Evolutionary conservation across 2,329 filamentous ascomycete species (phyloP).

Genomic region (Pochonia chlamydosporia): DNA sequence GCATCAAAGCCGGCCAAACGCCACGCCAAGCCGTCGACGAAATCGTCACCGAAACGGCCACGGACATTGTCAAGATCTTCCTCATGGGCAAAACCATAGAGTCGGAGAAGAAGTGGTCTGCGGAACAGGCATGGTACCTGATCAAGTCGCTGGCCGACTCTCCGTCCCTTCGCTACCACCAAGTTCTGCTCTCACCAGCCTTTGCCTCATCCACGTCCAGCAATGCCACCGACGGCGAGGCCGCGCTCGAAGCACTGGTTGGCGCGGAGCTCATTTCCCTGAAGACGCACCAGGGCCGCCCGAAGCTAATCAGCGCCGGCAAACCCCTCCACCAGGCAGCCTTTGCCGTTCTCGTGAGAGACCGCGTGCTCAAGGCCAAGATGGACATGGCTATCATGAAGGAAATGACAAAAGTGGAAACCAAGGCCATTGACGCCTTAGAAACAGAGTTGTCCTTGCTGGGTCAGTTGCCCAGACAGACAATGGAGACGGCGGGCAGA

Average conservation of each 20-base stretch:
- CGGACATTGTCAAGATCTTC: slow-evolving; percentile 91
- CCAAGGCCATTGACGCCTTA: slow-evolving; percentile 66
- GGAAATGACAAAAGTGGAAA: slow-evolving; percentile 67
- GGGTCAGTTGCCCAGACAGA: slow-evolving; percentile 64
- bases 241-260: slow-evolving; percentile 72
- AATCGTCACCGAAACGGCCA: slow-evolving; percentile 82
- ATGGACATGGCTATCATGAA: slow-evolving; percentile 66
- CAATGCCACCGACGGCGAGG: slow-evolving; percentile 57
- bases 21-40: slow-evolving; percentile 77
- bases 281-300: slow-evolving; percentile 66
- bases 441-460: slow-evolving; percentile 71
- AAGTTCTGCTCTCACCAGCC: slow-evolving; percentile 69
- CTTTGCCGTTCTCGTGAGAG: slow-evolving; percentile 65
- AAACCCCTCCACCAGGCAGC: slow-evolving; percentile 83
- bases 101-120: slow-evolving; percentile 61
- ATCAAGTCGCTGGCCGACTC: slow-evolving; percentile 71
- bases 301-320: slow-evolving; percentile 70
- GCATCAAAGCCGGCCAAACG: slow-evolving; percentile 80
- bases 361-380: slow-evolving; percentile 66
- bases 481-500: slow-evolving; percentile 59
- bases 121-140: slow-evolving; percentile 85
- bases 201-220: slow-evolving; percentile 56
- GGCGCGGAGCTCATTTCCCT: slow-evolving; percentile 83
- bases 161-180: slow-evolving; percentile 73
- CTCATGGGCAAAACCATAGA: slow-evolving; percentile 56